Percentiles rank a stretch among this genome's conserved stretches.
These are phyloP conservation scores for Mycena crocata DNA, from an alignment of 768 basidiomycete species.

Conservation along the genomic window DNA sequence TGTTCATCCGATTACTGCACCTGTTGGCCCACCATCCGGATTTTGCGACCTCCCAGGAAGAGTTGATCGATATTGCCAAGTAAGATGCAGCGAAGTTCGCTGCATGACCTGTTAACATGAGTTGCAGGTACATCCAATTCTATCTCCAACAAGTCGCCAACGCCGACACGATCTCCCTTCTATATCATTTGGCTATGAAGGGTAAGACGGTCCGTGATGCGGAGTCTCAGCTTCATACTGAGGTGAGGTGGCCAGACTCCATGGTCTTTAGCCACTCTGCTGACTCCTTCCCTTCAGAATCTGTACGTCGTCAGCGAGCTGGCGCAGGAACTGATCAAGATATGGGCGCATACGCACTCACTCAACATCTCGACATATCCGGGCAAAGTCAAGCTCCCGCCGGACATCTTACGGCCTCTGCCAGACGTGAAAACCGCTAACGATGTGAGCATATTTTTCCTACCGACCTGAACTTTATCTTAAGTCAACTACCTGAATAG, in stretches of 20 bases:
- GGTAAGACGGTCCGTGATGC: constrained; percentile 90
- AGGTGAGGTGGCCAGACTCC: constrained; percentile 59
- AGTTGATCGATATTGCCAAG: constrained; percentile 84
- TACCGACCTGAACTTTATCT: too few species aligned
- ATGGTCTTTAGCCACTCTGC: neutral
- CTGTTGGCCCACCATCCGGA: constrained; percentile 96
- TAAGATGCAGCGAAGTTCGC: constrained; percentile 48
- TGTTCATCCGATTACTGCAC: constrained; percentile 88
- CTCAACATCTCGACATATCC: constrained; percentile 88
- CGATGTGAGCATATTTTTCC: constrained; percentile 54
- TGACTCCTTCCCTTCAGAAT: constrained; percentile 63
- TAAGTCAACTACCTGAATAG: too few species aligned
- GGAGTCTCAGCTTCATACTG: constrained; percentile 72
- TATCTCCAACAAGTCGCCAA: constrained; percentile 84
- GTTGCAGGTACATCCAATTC: constrained; percentile 80
- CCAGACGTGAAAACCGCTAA: constrained; percentile 73
- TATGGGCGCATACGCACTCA: constrained; percentile 67
- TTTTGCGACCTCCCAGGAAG: constrained; percentile 75
- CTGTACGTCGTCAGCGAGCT: constrained; percentile 90
- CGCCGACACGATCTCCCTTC: constrained; percentile 84
- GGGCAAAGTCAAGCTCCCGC: constrained; percentile 81
- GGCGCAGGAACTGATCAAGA: constrained; percentile 87
- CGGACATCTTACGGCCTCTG: constrained; percentile 83
- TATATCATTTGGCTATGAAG: constrained; percentile 85
- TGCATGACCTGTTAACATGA: constrained; percentile 6